Evolutionary conservation across 768 basidiomycete genomes (phyloP), one percentile per base, ranked within the genome.

Genomic region (Pleurotus tuber-regium): DNA sequence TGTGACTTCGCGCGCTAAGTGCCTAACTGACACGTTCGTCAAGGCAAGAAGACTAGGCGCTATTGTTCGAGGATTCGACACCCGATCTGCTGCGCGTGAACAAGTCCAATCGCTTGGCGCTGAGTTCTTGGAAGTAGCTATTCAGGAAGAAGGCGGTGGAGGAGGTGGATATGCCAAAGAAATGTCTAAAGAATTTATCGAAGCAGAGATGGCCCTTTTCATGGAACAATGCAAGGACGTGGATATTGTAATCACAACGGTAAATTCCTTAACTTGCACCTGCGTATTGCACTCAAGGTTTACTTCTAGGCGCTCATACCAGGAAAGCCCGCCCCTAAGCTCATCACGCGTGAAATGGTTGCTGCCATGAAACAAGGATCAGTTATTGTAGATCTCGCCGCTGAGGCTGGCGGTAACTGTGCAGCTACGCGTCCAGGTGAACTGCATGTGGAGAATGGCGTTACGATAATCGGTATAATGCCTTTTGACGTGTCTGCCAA

Each of bases 321-420:
- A 21, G 92, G 92, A 9, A 84, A 81, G 73, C 89, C 87, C 7
- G 92, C 92, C 2, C 92, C 92, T 0, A 93, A 84, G 63, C 65
- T 94, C 38, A 91, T 94, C 61, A 89, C 84, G 4, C 75, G 83
- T 55, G 86, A 89, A 73, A 92, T 93, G 87, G 77, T 94, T 11
- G 80, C 84, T 33, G 87, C 84, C n/a, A 92, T 94, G 92, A 92
- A 89, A 59, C 89, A 89, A 70, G 92, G 92, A 21, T 93, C 92
- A 4, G 84, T 94, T 24, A 81, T 94, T 47, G 91, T 93, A 23
- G 92, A 94, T 65, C 64, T 89, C 53, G 92, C 92, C 31, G 86
- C 90, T 12, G 92, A 94, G 69, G 80, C 89, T 39, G 91, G 92
- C n/a, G 92, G 92, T 11, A 94, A 94, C 56, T 93, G 92, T 59